These are phyloP conservation scores for Pleurotus sapidus DNA, from an alignment of 768 basidiomycete species.

Conservation along the genomic window DNA sequence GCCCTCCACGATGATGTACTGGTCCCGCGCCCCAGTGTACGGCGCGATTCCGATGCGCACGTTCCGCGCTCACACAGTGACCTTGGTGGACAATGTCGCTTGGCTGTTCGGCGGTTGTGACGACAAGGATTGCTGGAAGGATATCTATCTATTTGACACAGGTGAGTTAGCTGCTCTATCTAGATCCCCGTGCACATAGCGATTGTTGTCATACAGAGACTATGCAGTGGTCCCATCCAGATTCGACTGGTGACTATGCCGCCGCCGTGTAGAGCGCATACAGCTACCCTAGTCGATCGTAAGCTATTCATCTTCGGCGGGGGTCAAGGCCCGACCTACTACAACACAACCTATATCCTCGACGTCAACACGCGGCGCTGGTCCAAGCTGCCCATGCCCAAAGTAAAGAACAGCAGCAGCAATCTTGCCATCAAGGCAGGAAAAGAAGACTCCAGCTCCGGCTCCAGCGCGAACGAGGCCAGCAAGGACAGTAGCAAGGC, in stretches of 20 bases:
- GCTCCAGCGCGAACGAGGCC: slow-evolving; percentile 4
- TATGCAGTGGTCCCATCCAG: slow-evolving; percentile 84
- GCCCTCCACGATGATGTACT: slow-evolving; percentile 79
- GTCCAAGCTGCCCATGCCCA: slow-evolving; percentile 32
- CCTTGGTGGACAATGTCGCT: slow-evolving; percentile 74
- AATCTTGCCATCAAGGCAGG: too few species aligned
- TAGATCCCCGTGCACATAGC: not conserved
- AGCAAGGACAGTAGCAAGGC: slow-evolving; percentile 17
- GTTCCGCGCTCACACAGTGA: slow-evolving; percentile 83
- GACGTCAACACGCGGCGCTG: slow-evolving; percentile 75
- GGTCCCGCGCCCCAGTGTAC: slow-evolving; percentile 81
- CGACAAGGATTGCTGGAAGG: slow-evolving; percentile 68
- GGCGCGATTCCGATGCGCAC: slow-evolving; percentile 62
- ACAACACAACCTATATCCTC: slow-evolving; percentile 78
- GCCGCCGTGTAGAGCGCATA: slow-evolving; percentile 84
- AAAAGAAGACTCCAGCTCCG: not conserved
- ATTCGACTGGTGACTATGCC: slow-evolving; percentile 76
- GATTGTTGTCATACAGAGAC: slow-evolving; percentile 50
- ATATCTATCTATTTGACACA: slow-evolving; percentile 83
- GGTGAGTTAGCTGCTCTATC: slow-evolving; percentile 38
- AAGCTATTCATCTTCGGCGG: slow-evolving; percentile 86
- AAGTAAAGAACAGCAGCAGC: not conserved
- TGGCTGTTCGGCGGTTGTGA: slow-evolving; percentile 94
- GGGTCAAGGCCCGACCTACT: slow-evolving; percentile 80
- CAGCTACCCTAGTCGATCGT: slow-evolving; percentile 78